Base-by-base conservation (phyloP, 345 rosid genomes). In the Kandelia obovata region DNA sequence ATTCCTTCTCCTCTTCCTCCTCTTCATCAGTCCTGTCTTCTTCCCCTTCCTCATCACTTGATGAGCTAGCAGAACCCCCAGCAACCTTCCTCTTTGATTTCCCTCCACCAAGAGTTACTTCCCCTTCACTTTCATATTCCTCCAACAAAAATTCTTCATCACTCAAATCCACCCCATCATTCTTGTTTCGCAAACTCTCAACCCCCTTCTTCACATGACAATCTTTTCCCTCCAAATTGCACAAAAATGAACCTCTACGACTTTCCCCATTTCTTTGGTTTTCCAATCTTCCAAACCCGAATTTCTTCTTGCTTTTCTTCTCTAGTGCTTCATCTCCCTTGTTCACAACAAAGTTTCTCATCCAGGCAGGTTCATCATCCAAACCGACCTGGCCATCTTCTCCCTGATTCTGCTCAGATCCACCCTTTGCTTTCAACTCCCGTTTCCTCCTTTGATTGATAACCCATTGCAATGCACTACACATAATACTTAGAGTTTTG, bases 301-400 rank as follows among this genome's bases (percentile, higher is more conserved):
- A 66, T 67, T 66, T 62, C 70, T 63, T 78, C 67, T 80, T 81
- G 62, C 31, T 69, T 55, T 71, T 75, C 66, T 71, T 75, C 31
- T 77, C 85, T 21, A 56, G 64, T 9, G 64, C 25, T 32, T 61
- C 71, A 67, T 47, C 58, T 16, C 79, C 82, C 34, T 63, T 78
- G 27, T 46, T 72, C 46, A 61, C 71, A 28, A 79, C 85, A 71
- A 89, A 91, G 76, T 83, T 78, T 67, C 81, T 83, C 76, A 94
- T 71, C 98, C 98, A 94, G 63, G 85, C 91, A 19, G 97, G 98
- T 66, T 91, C 98, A 75, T 90, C 92, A 6, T 83, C 84, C 2
- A 78, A 76, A 67, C 78, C 74, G 51, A 60, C 35, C 52, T 71
- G 53, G 68, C 49, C 73, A 43, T 49, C 77, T 28, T 74, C 66